Base-by-base conservation (phyloP, 2,329 filamentous ascomycete species). In the Dothistroma pini region DNA sequence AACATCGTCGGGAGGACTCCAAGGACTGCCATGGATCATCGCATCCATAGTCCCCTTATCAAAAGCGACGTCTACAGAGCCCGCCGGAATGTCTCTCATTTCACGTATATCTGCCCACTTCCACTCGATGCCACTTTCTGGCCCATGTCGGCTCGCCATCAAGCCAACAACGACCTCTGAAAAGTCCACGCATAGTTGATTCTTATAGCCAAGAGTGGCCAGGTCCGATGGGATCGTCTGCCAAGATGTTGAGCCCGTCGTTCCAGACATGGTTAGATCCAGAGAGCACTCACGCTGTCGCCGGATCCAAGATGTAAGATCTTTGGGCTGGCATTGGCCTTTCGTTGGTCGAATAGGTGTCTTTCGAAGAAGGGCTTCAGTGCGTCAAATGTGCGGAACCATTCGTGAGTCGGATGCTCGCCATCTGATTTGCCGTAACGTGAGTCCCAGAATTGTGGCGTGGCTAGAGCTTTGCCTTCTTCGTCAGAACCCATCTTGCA, bases 281-380 rank as follows among this genome's bases (percentile, higher is more conserved):
- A 29, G 2, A 35, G 5, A 16, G n/a, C 51, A 63, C 64, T 48
- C 69, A 84, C 83, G 70, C 83, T 86, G 65, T 86, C 82, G 8
- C 84, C 84, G 9, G 79, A 84, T 0, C 83, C 84, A 4, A 86
- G 73, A 70, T 86, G 83, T 14, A 86, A 67, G n/a, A 86, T 79
- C 11, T 70, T 61, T 0, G 79, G 79, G 16, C 74, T 67, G n/a
- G 71, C 68, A 0, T 72, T 64, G 0, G 76, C 62, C 10, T 62
- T 62, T 16, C 69, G 66, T 0, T 68, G 60, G 7, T 70, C 56
- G 57, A 82, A 80, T 19, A 85, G 72, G 63, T 79, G 74, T 14
- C 66, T 70, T 25, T 71, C 62, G 48, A 85, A 77, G 62, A 84
- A 85, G 0, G 76, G 73, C 60, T 79, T 73, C 0, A 86, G 73